Evolutionary conservation across 192 early-diverging fungal genomes (phyloP).

Genomic region (Podochytrium sp.): DNA sequence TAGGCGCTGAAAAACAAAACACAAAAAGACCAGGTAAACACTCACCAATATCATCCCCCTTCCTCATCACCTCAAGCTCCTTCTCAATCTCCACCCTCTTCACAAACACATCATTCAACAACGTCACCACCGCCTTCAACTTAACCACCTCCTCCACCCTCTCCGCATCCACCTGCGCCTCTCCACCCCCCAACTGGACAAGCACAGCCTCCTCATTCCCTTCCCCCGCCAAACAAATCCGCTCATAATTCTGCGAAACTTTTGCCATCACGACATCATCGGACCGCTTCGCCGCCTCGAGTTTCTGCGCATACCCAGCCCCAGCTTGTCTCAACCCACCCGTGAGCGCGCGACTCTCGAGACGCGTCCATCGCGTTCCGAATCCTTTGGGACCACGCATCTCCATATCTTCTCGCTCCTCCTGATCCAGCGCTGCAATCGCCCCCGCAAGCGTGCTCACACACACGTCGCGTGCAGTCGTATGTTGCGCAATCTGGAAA

Average conservation of each 20-base stretch:
- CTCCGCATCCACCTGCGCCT: background rate
- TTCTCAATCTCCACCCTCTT: background rate
- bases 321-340: slow-evolving; percentile 7
- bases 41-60: slow-evolving; percentile 8
- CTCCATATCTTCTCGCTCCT: slow-evolving; percentile 1
- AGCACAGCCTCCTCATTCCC: background rate
- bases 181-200: background rate
- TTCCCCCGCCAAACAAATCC: background rate
- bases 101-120: slow-evolving; percentile 20
- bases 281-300: slow-evolving; percentile 3
- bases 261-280: slow-evolving; percentile 13
- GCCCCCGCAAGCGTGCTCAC: background rate
- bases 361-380: background rate
- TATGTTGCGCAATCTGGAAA: background rate
- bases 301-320: background rate
- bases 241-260: background rate
- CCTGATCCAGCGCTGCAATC: background rate
- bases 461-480: background rate
- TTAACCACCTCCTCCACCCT: slow-evolving; percentile 1
- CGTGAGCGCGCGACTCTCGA: background rate
- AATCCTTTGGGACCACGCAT: background rate
- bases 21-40: background rate
- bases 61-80: background rate
- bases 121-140: slow-evolving; percentile 5
- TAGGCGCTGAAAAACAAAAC: background rate